A percentile compares a stretch with the other conserved stretches of the same genome.
Conservation (phyloP, 805 yeast genomes). For the Jamesozyma jinghongensis region DNA sequence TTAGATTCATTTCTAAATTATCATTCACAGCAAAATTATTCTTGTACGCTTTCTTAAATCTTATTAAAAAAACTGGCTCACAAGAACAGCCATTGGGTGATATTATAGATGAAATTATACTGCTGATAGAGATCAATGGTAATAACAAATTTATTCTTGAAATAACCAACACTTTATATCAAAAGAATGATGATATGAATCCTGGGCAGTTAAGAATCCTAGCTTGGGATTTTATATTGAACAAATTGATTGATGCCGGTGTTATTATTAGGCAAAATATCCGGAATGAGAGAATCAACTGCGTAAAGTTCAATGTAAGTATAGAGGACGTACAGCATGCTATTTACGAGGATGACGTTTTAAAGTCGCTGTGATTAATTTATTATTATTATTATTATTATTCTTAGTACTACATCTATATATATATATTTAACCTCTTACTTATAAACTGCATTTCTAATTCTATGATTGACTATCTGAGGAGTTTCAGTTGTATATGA, state of each 20-base stretch:
- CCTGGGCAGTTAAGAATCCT: constrained; percentile 41
- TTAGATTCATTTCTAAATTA: constrained; percentile 46
- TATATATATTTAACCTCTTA: too few species aligned
- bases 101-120: constrained; percentile 65
- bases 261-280: constrained; percentile 58
- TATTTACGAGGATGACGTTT: constrained; percentile 45
- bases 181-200: constrained; percentile 23
- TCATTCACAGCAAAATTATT: constrained; percentile 66
- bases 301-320: constrained; percentile 57
- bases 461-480: too few species aligned
- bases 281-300: constrained; percentile 56
- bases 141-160: constrained; percentile 23
- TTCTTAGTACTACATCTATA: too few species aligned
- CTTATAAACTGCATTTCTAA: too few species aligned
- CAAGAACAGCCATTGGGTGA: constrained; percentile 71
- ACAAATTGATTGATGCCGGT: constrained; percentile 73
- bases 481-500: too few species aligned
- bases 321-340: constrained; percentile 59
- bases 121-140: constrained; percentile 37
- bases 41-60: constrained; percentile 55
- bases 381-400: background rate
- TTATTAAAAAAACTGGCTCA: constrained; percentile 56
- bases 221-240: constrained; percentile 42
- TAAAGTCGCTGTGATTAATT: constrained; percentile 27
- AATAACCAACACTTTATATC: constrained; percentile 28